These are phyloP conservation scores for Amylocystis lapponica DNA, from an alignment of 768 basidiomycete species.

Conservation along the genomic window DNA sequence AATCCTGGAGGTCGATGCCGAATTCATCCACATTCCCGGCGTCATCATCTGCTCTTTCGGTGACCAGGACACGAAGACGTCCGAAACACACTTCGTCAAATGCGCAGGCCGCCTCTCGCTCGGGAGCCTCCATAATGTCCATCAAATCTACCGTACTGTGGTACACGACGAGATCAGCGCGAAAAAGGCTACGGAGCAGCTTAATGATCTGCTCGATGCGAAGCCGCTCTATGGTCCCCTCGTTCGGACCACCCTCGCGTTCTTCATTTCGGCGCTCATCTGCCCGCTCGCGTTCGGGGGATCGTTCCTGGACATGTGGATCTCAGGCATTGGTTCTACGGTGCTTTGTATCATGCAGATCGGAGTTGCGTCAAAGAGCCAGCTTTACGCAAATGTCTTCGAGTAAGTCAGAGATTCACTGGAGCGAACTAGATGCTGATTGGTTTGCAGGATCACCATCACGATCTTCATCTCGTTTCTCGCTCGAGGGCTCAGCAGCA, in stretches of 20 bases:
- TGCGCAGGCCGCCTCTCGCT: slow-evolving; percentile 72
- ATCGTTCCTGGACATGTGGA: slow-evolving; percentile 79
- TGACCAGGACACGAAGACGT: slow-evolving; percentile 83
- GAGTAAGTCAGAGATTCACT: slow-evolving; percentile 50
- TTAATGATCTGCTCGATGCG: slow-evolving; percentile 57
- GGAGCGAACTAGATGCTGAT: not conserved
- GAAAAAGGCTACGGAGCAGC: slow-evolving; percentile 57
- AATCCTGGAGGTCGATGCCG: slow-evolving; percentile 86
- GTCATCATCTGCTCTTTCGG: slow-evolving; percentile 87
- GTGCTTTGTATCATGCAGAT: slow-evolving; percentile 68
- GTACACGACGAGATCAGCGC: slow-evolving; percentile 92
- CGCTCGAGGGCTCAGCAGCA: slow-evolving; percentile 78
- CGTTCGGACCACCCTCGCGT: slow-evolving; percentile 63
- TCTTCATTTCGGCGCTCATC: slow-evolving; percentile 68
- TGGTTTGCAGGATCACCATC: slow-evolving; percentile 60
- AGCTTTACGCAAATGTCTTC: slow-evolving; percentile 85
- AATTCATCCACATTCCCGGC: slow-evolving; percentile 81
- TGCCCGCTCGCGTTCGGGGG: slow-evolving; percentile 84
- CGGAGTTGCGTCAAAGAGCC: slow-evolving; percentile 65
- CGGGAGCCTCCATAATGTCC: slow-evolving; percentile 80
- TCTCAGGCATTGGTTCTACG: slow-evolving; percentile 67
- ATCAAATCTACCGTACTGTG: slow-evolving; percentile 78
- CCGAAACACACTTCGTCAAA: slow-evolving; percentile 87
- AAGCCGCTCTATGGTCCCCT: slow-evolving; percentile 58
- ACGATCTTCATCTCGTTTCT: slow-evolving; percentile 77